phyloP scores from a whole-genome alignment of 2,329 filamentous ascomycete genomes.

The Aphanocladium album region DNA sequence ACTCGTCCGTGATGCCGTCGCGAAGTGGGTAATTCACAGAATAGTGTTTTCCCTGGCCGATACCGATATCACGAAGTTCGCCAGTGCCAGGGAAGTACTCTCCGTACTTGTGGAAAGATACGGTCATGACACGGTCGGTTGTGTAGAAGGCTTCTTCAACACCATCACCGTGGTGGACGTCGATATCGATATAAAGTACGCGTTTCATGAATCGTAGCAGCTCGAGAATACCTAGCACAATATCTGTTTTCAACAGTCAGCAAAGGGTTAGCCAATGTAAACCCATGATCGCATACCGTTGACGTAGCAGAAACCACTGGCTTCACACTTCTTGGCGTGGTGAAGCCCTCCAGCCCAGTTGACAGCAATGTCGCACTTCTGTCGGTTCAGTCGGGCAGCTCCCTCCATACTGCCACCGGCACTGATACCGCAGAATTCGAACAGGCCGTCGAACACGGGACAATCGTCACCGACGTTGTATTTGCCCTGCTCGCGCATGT shows the following conservation, averaged over 20 bases:
- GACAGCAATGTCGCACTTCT: constrained; percentile 93
- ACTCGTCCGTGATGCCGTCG: constrained; percentile 83
- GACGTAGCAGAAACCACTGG: constrained; percentile 96
- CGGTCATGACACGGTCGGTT: constrained; percentile 86
- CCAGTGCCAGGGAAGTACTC: constrained; percentile 94
- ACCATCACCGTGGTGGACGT: constrained; percentile 89
- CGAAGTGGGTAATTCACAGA: constrained; percentile 87
- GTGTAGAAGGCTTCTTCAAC: constrained; percentile 93
- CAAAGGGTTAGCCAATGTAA: not conserved
- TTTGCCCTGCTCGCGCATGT: constrained; percentile 77
- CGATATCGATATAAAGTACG: constrained; percentile 96
- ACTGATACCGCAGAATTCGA: constrained; percentile 92
- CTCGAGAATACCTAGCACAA: constrained; percentile 91
- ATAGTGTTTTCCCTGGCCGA: constrained; percentile 84
- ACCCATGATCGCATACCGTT: constrained; percentile 61
- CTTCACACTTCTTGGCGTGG: constrained; percentile 95
- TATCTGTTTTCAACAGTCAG: constrained; percentile 53
- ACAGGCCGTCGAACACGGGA: constrained; percentile 96
- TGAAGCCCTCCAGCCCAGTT: constrained; percentile 98
- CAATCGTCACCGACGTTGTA: constrained; percentile 98
- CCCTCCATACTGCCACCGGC: constrained; percentile 92
- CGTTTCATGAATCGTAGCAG: constrained; percentile 85
- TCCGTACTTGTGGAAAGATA: constrained; percentile 95
- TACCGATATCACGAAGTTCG: constrained; percentile 77
- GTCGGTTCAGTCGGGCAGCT: constrained; percentile 79